Base-by-base conservation (phyloP, 2,329 filamentous ascomycete species). In the Neonectria punicea region DNA sequence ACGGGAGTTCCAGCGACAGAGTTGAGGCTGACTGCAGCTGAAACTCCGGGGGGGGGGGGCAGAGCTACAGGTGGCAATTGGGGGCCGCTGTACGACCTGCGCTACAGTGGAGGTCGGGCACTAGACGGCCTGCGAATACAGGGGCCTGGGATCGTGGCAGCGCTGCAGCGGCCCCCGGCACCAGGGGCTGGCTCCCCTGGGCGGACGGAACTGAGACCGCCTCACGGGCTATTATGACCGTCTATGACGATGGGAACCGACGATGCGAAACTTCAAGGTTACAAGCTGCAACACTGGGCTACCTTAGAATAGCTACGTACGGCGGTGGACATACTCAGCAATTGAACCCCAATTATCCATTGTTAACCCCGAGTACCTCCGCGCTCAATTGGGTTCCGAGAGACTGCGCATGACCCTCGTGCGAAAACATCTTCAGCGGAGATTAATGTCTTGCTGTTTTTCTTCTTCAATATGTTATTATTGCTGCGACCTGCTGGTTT, bases 1-100 rank as follows among this genome's bases (percentile, higher is more conserved):
- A 30, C 30, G 30, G 30, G 30, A 39, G 36, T 47, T 22, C 53
- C 32, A 25, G 25, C 22, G 28, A 46, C 30, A 34, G 34, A 25
- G 32, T 59, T 59, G 61, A 64, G 61, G 61, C 56, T 64, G 56
- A 53, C 49, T 25, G 46, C 34, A 55, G 51, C 55, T 64, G 56
- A 59, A 64, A 64, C 61, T 28, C 49, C 49, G 4, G 49, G 49
- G 49, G 46, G 53, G 4, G 49, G 49, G 49, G 46, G 53, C 56
- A 50, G 50, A 55, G 58, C 49, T 13, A 28, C 13, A 20, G 36
- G 46, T 16, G 22, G 41, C 28, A 20, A 30, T 61, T 41, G 44
- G 22, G 53, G 30, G 53, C 53, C 28, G 44, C 49, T 46, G 53
- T 25, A 49, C 20, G 41, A 14, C 34, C 34, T 36, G n/a, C 20